Evolutionary conservation across 805 yeast species (phyloP).

Genomic region (Zygosaccharomyces bailii): DNA sequence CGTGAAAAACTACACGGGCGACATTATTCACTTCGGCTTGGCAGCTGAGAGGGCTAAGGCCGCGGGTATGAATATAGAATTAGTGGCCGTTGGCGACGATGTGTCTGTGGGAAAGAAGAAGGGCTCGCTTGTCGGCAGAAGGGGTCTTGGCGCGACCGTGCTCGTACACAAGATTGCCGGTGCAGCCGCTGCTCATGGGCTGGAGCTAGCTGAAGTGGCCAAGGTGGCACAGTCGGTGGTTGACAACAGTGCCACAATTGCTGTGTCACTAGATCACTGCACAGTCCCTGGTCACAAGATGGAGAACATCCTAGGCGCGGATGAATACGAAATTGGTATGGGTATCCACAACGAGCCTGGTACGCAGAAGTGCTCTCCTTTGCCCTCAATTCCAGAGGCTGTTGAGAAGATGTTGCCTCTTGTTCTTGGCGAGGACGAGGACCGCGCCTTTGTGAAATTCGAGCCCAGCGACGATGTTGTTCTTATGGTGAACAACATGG

Average conservation of each 20-base stretch:
- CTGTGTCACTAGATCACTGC: conserved; percentile 85
- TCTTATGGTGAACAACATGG: conserved; percentile 77
- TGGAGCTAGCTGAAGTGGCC: conserved; percentile 55
- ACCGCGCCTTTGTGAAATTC: conserved; percentile 78
- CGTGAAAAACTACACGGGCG: conserved; percentile 94
- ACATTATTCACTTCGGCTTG: conserved; percentile 85
- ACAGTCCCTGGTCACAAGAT: conserved; percentile 79
- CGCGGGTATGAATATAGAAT: conserved; percentile 65
- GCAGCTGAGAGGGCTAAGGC: conserved; percentile 86
- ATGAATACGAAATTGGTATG: conserved; percentile 86
- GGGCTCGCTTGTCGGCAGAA: conserved; percentile 87
- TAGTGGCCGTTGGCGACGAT: conserved; percentile 83
- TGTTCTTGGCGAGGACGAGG: conserved; percentile 62
- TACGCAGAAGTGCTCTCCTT: conserved; percentile 47
- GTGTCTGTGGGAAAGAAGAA: conserved; percentile 87
- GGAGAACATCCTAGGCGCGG: conserved; percentile 48
- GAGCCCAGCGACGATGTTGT: conserved; percentile 60
- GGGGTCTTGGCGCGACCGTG: conserved; percentile 91
- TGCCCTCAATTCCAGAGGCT: conserved; percentile 69
- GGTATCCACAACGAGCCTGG: conserved; percentile 98
- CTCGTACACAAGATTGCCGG: conserved; percentile 84
- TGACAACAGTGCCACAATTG: conserved; percentile 74
- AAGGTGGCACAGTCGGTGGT: conserved; percentile 59
- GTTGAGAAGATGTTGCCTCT: conserved; percentile 53
- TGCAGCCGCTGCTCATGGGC: conserved; percentile 53